Evolutionary conservation across 306 rosid species (phyloP), one percentile per base, ranked within the genome.

Genomic region (Malus asiatica): DNA sequence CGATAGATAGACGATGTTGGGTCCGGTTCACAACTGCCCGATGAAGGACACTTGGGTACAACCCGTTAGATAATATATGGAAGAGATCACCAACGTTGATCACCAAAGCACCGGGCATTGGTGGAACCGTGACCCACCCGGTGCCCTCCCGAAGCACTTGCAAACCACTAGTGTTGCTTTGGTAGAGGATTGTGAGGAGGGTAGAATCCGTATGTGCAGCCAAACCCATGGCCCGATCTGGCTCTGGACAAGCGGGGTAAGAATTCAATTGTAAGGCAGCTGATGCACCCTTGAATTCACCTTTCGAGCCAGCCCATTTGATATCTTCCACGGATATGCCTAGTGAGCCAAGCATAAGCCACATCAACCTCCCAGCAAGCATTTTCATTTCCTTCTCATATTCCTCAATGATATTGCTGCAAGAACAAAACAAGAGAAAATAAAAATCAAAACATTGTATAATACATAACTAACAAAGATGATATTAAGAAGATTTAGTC

Each of bases 171-270:
- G 87, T 90, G 84, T 79, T 83, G 78, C 80, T 92, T 42, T 95
- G 99, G 83, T 93, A 64, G 4, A 95, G 83, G 14, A 92, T 86
- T 0, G 97, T 88, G 62, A 95, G 79, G 14, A 95, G 85, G 73
- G 97, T 92, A 0, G 99, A 90, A 71, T 95, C 99, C 0, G 99
- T 95, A 73, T 95, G 97, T 4, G 90, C 87, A 1, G 97, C 97
- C 0, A 95, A 88, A 27, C 99, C 97, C 97, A 90, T 95, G 76
- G 99, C 99, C 18, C 89, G 92, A n/a, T 87, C 92, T 0, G 99
- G 99, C 30, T 95, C 97, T 1, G 97, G 99, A 46, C 99, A 95
- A 33, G 73, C 82, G 11, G 99, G 99, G 84, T 95, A 95, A 0
- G 88, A 92, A 58, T 95, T 95, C 65, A 92, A 6, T 40, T 95